Percentiles rank a stretch among this genome's conserved stretches.
Evolutionary conservation across 148 eudicot species (phyloP).

Genomic region (Dianthus caryophyllus): DNA sequence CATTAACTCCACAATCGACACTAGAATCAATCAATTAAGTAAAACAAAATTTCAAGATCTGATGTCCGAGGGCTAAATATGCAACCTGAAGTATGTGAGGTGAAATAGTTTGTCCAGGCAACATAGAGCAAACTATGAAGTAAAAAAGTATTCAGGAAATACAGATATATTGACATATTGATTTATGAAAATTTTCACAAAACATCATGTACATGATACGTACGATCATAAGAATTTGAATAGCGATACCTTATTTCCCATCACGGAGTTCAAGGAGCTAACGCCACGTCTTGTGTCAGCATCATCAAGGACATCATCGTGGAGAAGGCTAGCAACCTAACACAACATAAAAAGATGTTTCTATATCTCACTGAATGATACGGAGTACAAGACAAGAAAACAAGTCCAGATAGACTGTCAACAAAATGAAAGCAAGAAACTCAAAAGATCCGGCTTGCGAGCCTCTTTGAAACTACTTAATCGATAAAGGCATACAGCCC

Average conservation of each 20-base stretch:
- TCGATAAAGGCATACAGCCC: too few relatives aligned
- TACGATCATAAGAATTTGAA: conserved; percentile 11
- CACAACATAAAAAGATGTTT: conserved; percentile 10
- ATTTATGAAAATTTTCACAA: not conserved
- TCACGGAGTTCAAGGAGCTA: conserved; percentile 62
- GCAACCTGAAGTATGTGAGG: not conserved
- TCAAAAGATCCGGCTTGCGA: not conserved
- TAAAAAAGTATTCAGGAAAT: not conserved
- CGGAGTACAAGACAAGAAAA: conserved; percentile 9
- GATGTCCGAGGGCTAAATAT: not conserved
- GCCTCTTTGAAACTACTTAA: too few relatives aligned
- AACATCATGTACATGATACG: conserved; percentile 8
- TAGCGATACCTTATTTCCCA: conserved; percentile 69
- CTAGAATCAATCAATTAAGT: not conserved
- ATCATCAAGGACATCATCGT: conserved; percentile 98
- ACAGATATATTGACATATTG: not conserved
- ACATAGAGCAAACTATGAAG: not conserved
- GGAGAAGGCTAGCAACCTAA: conserved; percentile 98
- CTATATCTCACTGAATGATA: not conserved
- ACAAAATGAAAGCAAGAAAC: not conserved
- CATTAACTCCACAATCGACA: not conserved
- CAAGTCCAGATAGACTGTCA: not conserved
- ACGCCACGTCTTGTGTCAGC: conserved; percentile 95
- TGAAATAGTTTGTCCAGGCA: not conserved
- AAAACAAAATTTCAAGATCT: not conserved